Conservation (phyloP, 805 yeast genomes). For the Metschnikowia proteae region DNA sequence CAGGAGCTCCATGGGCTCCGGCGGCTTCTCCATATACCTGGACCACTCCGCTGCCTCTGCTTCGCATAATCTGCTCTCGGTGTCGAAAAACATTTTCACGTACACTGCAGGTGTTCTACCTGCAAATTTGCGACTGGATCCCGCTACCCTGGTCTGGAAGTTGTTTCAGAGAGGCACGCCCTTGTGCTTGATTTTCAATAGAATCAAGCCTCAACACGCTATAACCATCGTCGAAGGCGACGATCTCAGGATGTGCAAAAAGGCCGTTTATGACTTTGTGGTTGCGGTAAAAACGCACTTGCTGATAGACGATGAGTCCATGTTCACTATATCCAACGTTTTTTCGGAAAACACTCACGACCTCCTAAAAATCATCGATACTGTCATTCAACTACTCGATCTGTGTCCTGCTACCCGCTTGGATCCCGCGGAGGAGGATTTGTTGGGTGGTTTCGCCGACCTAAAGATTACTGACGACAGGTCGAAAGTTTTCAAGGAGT, state of each 20-base stretch:
- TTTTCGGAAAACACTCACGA: slow-evolving; percentile 80
- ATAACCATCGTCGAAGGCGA: slow-evolving; percentile 67
- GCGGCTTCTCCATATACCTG: slow-evolving; percentile 35
- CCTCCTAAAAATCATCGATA: slow-evolving; percentile 67
- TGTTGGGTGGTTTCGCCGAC: slow-evolving; percentile 17
- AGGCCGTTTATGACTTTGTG: slow-evolving; percentile 84
- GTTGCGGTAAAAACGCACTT: slow-evolving; percentile 78
- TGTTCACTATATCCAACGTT: slow-evolving; percentile 87
- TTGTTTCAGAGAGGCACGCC: slow-evolving; percentile 92
- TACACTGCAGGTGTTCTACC: slow-evolving; percentile 78
- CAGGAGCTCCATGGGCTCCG: slow-evolving; percentile 32
- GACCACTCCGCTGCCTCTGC: slow-evolving; percentile 25
- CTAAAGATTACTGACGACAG: slow-evolving; percentile 49
- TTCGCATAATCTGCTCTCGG: slow-evolving; percentile 17
- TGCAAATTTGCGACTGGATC: slow-evolving; percentile 74
- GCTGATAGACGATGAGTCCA: slow-evolving; percentile 69
- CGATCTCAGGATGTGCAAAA: slow-evolving; percentile 80
- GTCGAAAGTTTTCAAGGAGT: slow-evolving; percentile 77
- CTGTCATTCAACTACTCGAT: slow-evolving; percentile 56
- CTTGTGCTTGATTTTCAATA: slow-evolving; percentile 77
- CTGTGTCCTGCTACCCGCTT: slow-evolving; percentile 3
- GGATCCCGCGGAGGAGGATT: slow-evolving; percentile 7
- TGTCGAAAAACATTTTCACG: slow-evolving; percentile 46
- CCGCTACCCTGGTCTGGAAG: slow-evolving; percentile 87
- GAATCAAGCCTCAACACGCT: slow-evolving; percentile 45